Base-by-base conservation (phyloP, 352 stramenopile species). In the Globisporangium iwayamae region DNA sequence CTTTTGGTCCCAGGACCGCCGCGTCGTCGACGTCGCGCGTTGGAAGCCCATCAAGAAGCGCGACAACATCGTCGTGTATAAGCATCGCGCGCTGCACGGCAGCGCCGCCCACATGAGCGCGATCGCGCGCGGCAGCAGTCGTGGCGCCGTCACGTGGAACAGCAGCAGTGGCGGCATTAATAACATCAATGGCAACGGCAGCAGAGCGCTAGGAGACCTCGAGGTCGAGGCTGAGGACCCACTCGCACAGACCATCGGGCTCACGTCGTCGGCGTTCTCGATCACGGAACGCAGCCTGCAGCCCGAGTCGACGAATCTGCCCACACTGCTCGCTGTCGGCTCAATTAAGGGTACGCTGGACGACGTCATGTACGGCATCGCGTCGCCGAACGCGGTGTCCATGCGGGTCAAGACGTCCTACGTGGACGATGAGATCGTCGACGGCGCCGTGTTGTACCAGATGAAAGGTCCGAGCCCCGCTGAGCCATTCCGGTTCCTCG, bases 321-420 rank as follows among this genome's bases (percentile, higher is more conserved):
- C 75, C 6, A 67, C 70, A 25, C 55, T 84, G 45, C 72, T 84
- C 13, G 77, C 73, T 0, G 71, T 86, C 9, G 77, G 77, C 18
- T 72, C 60, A 16, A 47, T 86, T 41, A 66, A 65, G 2, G 77
- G 77, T 18, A 73, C 73, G 3, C 63, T 86, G 7, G 77, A 86
- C 53, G 77, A 86, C 58, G 75, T 86, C 65, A 86, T 86, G 77
- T 86, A 86, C 62, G 77, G 77, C 51, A 60, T 86, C 32, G 71
- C 75, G 60, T 74, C 75, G 30, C 70, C 77, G 1, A 76, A 74
- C 57, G 66, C 75, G 14, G 64, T 71, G 18, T 67, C 66, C 3
- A 71, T 73, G 62, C 68, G 75, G 1, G 60, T 85, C 16, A 71
- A 72, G 45, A 72, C 71, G 58, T 83, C 77, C 46, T 86, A 84